These are phyloP conservation scores for Schizopora paradoxa DNA, from an alignment of 1,284 basidiomycete genomes.

Conservation along the genomic window DNA sequence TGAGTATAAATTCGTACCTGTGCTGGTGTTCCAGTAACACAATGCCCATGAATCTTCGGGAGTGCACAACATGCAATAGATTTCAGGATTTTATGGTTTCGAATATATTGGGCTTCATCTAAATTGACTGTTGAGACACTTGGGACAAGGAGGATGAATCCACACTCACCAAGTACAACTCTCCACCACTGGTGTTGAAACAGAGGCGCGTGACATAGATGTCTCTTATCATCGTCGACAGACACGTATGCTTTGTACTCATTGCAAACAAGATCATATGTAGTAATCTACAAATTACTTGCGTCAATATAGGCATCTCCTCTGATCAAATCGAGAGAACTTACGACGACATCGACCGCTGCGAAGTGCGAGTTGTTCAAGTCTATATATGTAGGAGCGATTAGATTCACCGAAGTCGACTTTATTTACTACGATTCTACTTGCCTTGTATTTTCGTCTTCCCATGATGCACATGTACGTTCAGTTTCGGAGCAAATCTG, in stretches of 20 bases:
- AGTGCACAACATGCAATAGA: background rate
- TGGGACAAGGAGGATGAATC: background rate
- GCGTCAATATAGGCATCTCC: background rate
- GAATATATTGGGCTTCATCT: background rate
- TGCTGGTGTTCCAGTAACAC: background rate
- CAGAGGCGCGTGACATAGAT: background rate
- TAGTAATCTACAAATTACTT: background rate
- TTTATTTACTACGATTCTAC: background rate
- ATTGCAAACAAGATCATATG: background rate
- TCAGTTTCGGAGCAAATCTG: too few relatives aligned
- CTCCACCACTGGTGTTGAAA: background rate
- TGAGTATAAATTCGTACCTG: background rate
- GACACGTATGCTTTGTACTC: background rate
- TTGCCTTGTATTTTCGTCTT: background rate
- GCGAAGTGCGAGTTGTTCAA: background rate
- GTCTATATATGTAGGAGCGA: background rate
- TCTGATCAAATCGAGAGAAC: background rate
- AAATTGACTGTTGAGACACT: background rate
- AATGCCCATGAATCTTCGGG: background rate
- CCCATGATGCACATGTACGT: too few relatives aligned
- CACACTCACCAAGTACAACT: background rate
- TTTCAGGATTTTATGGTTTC: background rate
- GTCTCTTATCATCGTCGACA: background rate
- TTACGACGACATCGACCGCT: background rate
- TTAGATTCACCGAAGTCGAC: background rate